Conservation (phyloP, 345 rosid genomes). For the Excoecaria agallocha region DNA sequence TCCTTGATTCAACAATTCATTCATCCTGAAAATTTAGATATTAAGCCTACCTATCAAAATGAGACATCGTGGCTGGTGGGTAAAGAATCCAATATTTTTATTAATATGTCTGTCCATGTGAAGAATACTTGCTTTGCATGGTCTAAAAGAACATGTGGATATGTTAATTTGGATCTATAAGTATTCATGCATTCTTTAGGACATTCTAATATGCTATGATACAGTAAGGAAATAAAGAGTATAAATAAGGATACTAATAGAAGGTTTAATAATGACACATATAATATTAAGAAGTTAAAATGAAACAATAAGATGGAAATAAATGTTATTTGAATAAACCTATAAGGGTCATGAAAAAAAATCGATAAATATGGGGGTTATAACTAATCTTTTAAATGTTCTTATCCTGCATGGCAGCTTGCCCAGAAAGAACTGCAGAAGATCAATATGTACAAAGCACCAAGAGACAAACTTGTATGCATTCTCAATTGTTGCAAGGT, state of each 20-base stretch:
- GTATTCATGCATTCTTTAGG: background rate
- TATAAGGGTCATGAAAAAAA: no score
- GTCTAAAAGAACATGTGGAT: background rate
- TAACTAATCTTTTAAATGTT: background rate
- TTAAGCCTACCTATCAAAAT: constrained; percentile 74
- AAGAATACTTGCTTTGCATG: background rate
- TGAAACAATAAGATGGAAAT: no score
- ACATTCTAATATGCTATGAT: no score
- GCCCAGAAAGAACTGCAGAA: constrained; percentile 96
- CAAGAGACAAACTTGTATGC: constrained; percentile 94
- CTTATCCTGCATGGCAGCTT: constrained; percentile 47
- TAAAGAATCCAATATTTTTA: constrained; percentile 16
- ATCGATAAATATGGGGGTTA: no score
- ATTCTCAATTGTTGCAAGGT: constrained; percentile 95
- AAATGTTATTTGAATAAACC: no score
- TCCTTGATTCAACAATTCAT: constrained; percentile 82
- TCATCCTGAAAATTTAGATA: constrained; percentile 83
- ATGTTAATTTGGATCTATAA: background rate
- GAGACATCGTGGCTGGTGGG: constrained; percentile 96
- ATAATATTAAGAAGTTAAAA: no score
- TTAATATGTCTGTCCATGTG: background rate
- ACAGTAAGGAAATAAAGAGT: background rate
- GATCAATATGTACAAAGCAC: constrained; percentile 95
- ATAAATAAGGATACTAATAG: no score
- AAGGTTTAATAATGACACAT: no score